A percentile compares a stretch with the other conserved stretches of the same genome.
These are phyloP conservation scores for Phytophthora tubulina DNA, from an alignment of 352 stramenopile genomes.

Conservation along the genomic window DNA sequence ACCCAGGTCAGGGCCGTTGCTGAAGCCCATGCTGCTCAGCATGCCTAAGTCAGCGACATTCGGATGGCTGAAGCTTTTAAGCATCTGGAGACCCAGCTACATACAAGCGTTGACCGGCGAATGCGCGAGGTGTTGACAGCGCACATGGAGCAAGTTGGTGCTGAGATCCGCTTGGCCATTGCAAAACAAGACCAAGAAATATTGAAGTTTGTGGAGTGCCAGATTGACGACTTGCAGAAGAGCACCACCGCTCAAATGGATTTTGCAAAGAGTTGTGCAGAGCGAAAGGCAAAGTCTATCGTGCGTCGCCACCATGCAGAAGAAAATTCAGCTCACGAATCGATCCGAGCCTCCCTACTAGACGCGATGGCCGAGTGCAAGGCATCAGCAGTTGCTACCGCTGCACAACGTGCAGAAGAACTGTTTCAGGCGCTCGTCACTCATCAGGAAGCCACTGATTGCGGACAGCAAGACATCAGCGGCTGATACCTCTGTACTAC, in stretches of 20 bases:
- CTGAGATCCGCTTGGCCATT: not conserved
- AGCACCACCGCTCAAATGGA: not conserved
- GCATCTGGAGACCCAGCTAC: not conserved
- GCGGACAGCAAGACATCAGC: no score
- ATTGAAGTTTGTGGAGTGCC: not conserved
- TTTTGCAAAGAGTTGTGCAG: not conserved
- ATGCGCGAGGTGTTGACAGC: not conserved
- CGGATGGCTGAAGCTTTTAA: not conserved
- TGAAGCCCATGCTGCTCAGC: not conserved
- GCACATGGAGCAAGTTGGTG: constrained; percentile 1
- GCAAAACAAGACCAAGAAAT: not conserved
- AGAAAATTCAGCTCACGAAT: constrained; percentile 7
- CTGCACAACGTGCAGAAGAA: not conserved
- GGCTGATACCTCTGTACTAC: no score
- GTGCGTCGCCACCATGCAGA: constrained; percentile 10
- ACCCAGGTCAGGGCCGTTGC: constrained; percentile 2
- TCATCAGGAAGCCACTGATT: no score
- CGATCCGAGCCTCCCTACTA: not conserved
- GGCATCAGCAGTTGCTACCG: not conserved
- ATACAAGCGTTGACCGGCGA: not conserved
- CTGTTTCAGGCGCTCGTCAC: no score
- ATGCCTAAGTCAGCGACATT: not conserved
- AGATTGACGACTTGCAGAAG: not conserved
- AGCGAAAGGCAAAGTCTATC: constrained; percentile 17
- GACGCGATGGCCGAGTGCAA: not conserved